Base-by-base conservation (phyloP, 73 alveolate genomes). In the Paraurostyla sp. region DNA sequence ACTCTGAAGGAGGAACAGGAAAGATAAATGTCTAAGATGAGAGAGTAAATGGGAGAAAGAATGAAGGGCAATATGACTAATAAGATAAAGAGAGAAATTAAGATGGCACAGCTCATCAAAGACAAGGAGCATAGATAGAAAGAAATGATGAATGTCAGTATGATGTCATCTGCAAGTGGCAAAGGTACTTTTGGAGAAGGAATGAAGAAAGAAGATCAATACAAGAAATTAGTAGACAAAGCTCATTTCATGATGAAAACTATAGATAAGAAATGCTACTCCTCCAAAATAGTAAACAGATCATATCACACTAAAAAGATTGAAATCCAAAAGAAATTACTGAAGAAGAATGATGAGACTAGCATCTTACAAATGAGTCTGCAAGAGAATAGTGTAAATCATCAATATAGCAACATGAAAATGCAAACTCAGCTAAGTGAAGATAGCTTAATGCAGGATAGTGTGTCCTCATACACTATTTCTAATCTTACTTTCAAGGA, bases 1-100 rank as follows among this genome's bases (percentile, higher is more conserved):
- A 62, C 60, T 11, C 63, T 89, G 16, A 83, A 81, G 38, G 49
- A 29, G 27, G 94, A 89, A 51, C 45, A 87, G 30, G 45, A 80
- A 46, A 41, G 94, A 48, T 76, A 89, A 69, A 1, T 62, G 49
- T 71, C 33, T 2, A 60, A 59, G 42, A 88, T 80, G 91, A 80
- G 80, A 33, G 49, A 59, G 46, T 60, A 71, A 38, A 45, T 89
- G 20, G 89, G 85, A 40, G 68, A 48, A 43, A 71, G 86, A 40
- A 43, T 59, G 36, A 43, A 52, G 40, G 89, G 45, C 2, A 50
- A 58, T 18, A 35, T 11, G 22, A 81, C 52, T 42, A 52, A 80
- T 16, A 36, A 49, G 73, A 54, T 57, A 25, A 78, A 49, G 36
- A 40, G 82, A 20, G 89, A 51, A 23, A 49, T 48, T 40, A 30